Evolutionary conservation across 2,329 filamentous ascomycete species (phyloP), one percentile per base, ranked within the genome.

Genomic region (Zarea fungicola): DNA sequence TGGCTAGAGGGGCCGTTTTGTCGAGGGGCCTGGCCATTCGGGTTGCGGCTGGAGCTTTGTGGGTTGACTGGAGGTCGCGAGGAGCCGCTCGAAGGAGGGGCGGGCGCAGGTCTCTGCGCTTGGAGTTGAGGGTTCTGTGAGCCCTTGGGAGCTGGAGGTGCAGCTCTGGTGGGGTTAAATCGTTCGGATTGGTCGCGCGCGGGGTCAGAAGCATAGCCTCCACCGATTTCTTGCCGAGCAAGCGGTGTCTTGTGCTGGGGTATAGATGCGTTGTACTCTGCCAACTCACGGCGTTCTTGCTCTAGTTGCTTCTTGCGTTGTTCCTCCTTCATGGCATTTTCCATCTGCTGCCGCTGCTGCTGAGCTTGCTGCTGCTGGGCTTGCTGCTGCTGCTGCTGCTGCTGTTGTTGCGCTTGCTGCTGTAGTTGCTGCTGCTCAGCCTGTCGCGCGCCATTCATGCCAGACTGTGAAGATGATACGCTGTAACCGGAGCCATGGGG

Each of bases 161-260:
- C 86, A 32, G 88, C 86, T 61, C 92, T 80, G 46, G 83, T 84
- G 4, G 92, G 90, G 64, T 95, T 96, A 68, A 90, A 97, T 53
- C 89, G 81, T 58, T 84, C 80, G n/a, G 42, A 22, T 16, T 50
- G 75, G 66, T 26, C 71, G 63, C 13, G 77, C 64, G 18, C 73
- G 58, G 13, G 54, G 35, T 40, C 25, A 36, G 28, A 18, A 7
- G 34, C 40, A n/a, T 28, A 41, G 25, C 48, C 42, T 18, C 84
- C 84, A 50, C 88, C 89, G 57, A 97, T 72, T 66, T 97, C 93
- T 68, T 96, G 91, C 65, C 97, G 89, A 26, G 91, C 90, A 56
- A 93, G 62, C 3, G 89, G 88, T 10, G 83, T 71, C 63, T 88
- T 89, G 54, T 78, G 84, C 73, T 95, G 87, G 26, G 90, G 92